Evolutionary conservation across 176 grass and related monocot genomes (phyloP), one percentile per base, ranked within the genome.

Genomic region (Pharus latifolius): DNA sequence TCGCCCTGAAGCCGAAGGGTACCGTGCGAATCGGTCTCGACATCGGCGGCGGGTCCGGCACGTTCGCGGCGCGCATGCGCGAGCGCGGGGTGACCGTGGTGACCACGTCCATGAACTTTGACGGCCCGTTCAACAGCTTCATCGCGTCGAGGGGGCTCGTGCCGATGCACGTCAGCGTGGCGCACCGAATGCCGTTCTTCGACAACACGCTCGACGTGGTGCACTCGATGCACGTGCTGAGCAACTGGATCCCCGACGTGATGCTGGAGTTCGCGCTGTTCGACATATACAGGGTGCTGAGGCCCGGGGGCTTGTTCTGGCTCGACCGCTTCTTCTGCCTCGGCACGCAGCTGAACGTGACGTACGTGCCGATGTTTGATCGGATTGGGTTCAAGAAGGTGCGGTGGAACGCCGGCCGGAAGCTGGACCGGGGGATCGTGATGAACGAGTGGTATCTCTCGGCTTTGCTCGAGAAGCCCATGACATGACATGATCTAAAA

Each of bases 41-140:
- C 79, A 68, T 83, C 70, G 79, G 88, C 24, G 83, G 79, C n/a
- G 70, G 79, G 11, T 43, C 70, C 10, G 75, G 65, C 27, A 68
- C 79, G 23, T 83, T 83, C 62, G 83, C 75, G 7, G 83, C 84
- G 73, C 33, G 70, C 27, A 83, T 91, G 79, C 22, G 64, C 16
- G 83, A 87, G 65, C 79, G 20, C 43, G 60, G 75, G 70, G 73
- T 87, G 42, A 91, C 66, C 49, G 60, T 91, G 12, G 80, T 91
- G 49, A 79, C 76, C 30, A 83, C 40, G 22, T 66, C 60, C 16
- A 76, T 87, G 53, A 87, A 91, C 75, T 76, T 91, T 14, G 52
- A 91, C 43, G 76, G 88, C 3, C 76, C 88, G 17, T 91, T 91
- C 88, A 81, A 83, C 79, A 55, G 48, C 79, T 80, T 77, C 60